Evolutionary conservation across 805 yeast species (phyloP).

Genomic region (Kodamaea leandrae): DNA sequence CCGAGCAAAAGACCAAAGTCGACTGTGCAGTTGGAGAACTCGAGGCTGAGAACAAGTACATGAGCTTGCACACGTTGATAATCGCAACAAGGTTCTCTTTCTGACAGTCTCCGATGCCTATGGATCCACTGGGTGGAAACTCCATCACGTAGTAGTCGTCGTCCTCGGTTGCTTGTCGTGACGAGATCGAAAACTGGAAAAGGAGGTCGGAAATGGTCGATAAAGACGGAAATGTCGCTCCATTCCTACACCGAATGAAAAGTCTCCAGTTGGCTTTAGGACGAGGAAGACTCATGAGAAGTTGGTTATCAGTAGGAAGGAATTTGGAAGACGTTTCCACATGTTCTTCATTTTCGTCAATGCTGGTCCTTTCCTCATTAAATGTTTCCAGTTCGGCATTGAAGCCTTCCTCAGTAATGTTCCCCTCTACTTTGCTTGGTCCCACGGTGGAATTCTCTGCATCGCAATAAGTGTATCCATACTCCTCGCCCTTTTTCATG

Average conservation of each 20-base stretch:
- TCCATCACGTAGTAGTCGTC: conserved; percentile 37
- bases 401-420: neutral
- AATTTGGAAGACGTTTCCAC: too few species aligned
- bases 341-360: conserved; percentile 2
- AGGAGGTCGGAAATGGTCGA: conserved; percentile 34
- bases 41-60: conserved; percentile 43
- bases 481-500: conserved; percentile 5
- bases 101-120: conserved; percentile 69
- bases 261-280: conserved; percentile 57
- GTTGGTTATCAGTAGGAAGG: neutral
- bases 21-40: conserved; percentile 36
- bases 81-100: conserved; percentile 62
- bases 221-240: conserved; percentile 51
- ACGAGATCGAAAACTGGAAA: conserved; percentile 29
- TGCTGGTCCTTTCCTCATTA: conserved; percentile 1
- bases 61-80: conserved; percentile 65
- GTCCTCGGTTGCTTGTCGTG: conserved; percentile 22
- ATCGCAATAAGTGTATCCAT: conserved; percentile 42
- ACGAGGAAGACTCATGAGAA: conserved; percentile 24
- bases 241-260: conserved; percentile 58
- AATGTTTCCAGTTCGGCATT: too few species aligned
- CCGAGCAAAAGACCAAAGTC: conserved; percentile 71
- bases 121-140: conserved; percentile 83
- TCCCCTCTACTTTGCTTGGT: conserved; percentile 11
- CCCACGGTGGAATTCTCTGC: conserved; percentile 50